Base-by-base conservation (phyloP, 2,329 filamentous ascomycete species). In the Fonsecaea nubica region DNA sequence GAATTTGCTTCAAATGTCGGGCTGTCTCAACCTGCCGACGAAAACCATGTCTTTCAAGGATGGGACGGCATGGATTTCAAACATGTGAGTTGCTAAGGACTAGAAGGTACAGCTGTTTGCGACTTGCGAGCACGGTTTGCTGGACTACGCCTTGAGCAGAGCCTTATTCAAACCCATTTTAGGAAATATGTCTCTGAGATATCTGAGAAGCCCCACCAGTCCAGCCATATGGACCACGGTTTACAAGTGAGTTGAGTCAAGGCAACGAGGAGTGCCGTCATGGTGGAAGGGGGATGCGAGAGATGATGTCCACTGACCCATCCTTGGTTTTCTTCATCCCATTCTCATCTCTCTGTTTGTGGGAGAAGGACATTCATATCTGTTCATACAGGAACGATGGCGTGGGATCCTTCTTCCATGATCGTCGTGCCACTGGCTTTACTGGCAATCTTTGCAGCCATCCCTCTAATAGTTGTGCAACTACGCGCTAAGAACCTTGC, bases 401-500 rank as follows among this genome's bases (percentile, higher is more conserved):
- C 35, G 18, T 58, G 45, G 58, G 32, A 40, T 18, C n/a, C 53
- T 36, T 45, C 50, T 25, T 61, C 63, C 13, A 33, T 69, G 25
- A n/a, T 67, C 4, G 36, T 68, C 35, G 42, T 63, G 30, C 32
- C 62, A 36, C 55, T 69, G n/a, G 52, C 69, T 56, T 25, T 69
- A 6, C 35, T 67, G 13, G 59, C 63, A 4, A 67, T 64, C 35
- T 40, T 73, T 30, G 36, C 65, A 30, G 67, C 64, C 18, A 40
- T 72, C 40, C 81, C 86, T 6, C 86, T 89, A 2, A 75, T 90
- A 62, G 74, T 84, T 62, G 86, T 88, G 80, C 89, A 91, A 74
- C 79, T 83, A 66, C 82, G 82, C 60, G 86, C 88, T 69, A 81
- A 81, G 64, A 91, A 91, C 75, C 78, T 89, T 59, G 83, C 87